Percentiles rank a stretch among this genome's conserved stretches.
Evolutionary conservation across 495 filamentous ascomycete species (phyloP).

Genomic region (Cercophora samala): DNA sequence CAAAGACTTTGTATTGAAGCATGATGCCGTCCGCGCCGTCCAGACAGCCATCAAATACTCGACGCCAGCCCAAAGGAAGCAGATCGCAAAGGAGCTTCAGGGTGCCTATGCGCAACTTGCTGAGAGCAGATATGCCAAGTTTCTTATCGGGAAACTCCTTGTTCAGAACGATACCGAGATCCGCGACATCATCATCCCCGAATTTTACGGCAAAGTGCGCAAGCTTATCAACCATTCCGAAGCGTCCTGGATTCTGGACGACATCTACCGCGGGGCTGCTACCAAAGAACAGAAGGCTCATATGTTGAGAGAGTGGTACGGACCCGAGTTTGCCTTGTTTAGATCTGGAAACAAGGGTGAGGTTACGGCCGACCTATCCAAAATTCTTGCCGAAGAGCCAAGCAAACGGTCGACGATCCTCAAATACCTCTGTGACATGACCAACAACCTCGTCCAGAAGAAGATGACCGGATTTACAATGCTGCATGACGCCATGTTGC

Average conservation of each 20-base stretch:
- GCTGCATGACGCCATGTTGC: constrained; percentile 95
- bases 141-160: constrained; percentile 90
- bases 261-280: constrained; percentile 84
- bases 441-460: constrained; percentile 91
- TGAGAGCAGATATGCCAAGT: constrained; percentile 94
- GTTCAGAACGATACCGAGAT: constrained; percentile 83
- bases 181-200: constrained; percentile 79
- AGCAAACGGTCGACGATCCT: constrained; percentile 85
- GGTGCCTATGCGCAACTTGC: constrained; percentile 80
- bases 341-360: constrained; percentile 51
- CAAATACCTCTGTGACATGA: constrained; percentile 75
- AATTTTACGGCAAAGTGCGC: constrained; percentile 90
- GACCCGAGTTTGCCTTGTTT: constrained; percentile 86
- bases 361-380: constrained; percentile 55
- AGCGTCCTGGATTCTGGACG: constrained; percentile 94
- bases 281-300: constrained; percentile 74
- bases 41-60: constrained; percentile 97
- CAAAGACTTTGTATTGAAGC: constrained; percentile 96
- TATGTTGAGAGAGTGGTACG: constrained; percentile 94
- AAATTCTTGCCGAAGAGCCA: constrained; percentile 69
- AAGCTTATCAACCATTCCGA: constrained; percentile 94
- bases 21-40: constrained; percentile 90
- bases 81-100: constrained; percentile 83
- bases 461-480: constrained; percentile 93
- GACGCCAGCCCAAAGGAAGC: constrained; percentile 72